Base-by-base conservation (phyloP, 306 rosid genomes). In the Lathyrus sativus region DNA sequence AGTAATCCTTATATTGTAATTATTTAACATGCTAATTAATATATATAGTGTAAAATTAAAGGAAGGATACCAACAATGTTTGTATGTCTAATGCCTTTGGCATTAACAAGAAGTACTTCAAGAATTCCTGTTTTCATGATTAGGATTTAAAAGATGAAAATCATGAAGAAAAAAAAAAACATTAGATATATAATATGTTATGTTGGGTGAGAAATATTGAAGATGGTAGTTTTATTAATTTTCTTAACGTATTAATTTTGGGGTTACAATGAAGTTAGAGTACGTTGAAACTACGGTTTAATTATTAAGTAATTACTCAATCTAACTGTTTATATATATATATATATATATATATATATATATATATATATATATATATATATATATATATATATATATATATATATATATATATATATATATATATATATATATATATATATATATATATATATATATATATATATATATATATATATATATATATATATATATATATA, bases 91-190 rank as follows among this genome's bases (percentile, higher is more conserved):
- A 87, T 85, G 79, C 85, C 91, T 77, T 85, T 63, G 41, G 95
- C 91, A 82, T 85, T 81, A 43, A 90, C 96, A 43, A 90, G 79
- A 60, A 90, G 86, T 3, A 90, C 85, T 84, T 90, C 96, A 61
- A 90, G 89, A 17, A 69, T 74, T 64, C 86, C 96, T 37, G 74
- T 77, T 43, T 49, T 57, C 86, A 85, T 87, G 67, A 59, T 65
- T 43, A 48, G 53, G n/a, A 0, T 55, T 9, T 42, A 41, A 55
- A 74, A 22, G 11, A 26, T 70, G 57, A n/a, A 60, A 53, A 44
- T 74, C 51, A 37, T 7, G 39, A 42, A 17, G 42, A 78, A 49
- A 7, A 4, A 42, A 17, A 48, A 78, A 49, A 7, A 4, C 9
- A 42, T 77, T 9, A 43, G 51, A 42, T 64, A 38, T 48, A 31